Conservation (phyloP, 345 rosid genomes). For the Capsella bursapastoris region DNA sequence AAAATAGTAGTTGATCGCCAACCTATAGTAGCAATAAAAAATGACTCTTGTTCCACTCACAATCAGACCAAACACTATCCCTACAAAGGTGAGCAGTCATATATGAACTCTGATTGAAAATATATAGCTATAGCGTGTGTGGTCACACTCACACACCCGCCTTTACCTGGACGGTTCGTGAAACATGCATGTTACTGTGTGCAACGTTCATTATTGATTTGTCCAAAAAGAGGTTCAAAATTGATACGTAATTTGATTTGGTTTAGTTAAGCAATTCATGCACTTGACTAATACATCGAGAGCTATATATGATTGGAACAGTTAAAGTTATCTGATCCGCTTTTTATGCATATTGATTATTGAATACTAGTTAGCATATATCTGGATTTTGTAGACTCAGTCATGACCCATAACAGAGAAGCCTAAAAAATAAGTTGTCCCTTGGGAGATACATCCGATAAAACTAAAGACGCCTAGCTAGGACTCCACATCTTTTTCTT, state of each 20-base stretch:
- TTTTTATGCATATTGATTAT: slow-evolving; percentile 9
- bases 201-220: slow-evolving; percentile 13
- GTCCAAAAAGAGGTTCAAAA: background rate
- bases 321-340: background rate
- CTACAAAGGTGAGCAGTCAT: background rate
- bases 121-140: background rate
- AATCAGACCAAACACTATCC: background rate
- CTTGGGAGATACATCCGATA: background rate
- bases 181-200: background rate
- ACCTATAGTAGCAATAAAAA: background rate
- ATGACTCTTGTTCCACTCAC: background rate
- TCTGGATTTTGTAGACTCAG: background rate
- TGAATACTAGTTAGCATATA: background rate
- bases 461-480: background rate
- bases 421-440: background rate
- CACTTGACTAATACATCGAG: slow-evolving; percentile 21
- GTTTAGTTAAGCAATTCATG: background rate
- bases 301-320: background rate
- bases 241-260: slow-evolving; percentile 11
- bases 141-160: background rate
- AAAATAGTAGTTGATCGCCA: background rate
- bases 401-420: slow-evolving; percentile 17
- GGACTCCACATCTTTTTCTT: no score
- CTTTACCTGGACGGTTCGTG: background rate
- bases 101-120: background rate